These are phyloP conservation scores for Rosellinia necatrix DNA, from an alignment of 2,329 filamentous ascomycete species.

Conservation along the genomic window DNA sequence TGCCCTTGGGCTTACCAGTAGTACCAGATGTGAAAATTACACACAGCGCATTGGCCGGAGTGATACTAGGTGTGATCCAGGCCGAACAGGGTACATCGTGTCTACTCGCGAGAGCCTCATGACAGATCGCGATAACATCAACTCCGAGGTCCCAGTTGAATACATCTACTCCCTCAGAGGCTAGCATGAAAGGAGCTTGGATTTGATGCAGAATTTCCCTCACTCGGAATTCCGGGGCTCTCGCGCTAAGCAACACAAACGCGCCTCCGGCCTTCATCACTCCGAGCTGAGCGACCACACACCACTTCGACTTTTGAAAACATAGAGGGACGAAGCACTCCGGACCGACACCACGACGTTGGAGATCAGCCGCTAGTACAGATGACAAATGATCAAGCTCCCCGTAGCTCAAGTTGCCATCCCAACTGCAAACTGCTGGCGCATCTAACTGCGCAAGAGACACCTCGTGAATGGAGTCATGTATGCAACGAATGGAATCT, in stretches of 20 bases:
- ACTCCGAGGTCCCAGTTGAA: background rate
- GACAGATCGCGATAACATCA: too few relatives aligned
- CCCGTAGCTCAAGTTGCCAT: constrained; percentile 28
- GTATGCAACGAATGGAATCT: background rate
- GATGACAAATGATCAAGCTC: constrained; percentile 31
- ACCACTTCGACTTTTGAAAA: constrained; percentile 26
- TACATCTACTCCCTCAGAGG: background rate
- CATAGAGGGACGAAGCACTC: constrained; percentile 15
- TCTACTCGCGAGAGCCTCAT: too few relatives aligned
- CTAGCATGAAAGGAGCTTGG: background rate
- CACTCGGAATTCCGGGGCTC: constrained; percentile 21
- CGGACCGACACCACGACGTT: background rate
- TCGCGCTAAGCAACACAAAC: constrained; percentile 33
- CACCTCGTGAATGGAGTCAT: constrained; percentile 8
- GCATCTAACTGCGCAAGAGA: constrained; percentile 6
- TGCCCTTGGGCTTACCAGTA: constrained; percentile 63
- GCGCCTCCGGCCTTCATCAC: constrained; percentile 35
- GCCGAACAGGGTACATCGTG: too few relatives aligned
- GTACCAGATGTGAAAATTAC: constrained; percentile 60
- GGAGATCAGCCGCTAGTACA: constrained; percentile 4
- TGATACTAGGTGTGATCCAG: constrained; percentile 22
- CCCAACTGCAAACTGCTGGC: constrained; percentile 17
- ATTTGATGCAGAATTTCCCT: background rate
- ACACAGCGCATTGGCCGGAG: background rate
- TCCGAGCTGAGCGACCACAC: constrained; percentile 27